Conservation (phyloP, 495 filamentous ascomycete species). For the Lasiosphaeriaceae sp. region DNA sequence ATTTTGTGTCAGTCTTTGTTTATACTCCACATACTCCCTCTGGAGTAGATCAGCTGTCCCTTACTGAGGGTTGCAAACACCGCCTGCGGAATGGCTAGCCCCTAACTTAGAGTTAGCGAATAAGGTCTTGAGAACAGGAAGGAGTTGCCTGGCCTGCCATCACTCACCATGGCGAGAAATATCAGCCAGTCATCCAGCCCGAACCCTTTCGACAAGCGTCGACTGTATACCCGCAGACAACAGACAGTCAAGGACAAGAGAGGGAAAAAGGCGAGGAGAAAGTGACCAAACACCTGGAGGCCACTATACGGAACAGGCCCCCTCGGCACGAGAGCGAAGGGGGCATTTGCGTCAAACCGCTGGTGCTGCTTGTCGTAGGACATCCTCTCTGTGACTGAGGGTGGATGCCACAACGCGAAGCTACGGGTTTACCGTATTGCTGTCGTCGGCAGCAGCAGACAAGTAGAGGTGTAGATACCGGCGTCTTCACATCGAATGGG, state of each 20-base stretch:
- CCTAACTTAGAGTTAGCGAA: constrained; percentile 9
- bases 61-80: constrained; percentile 33
- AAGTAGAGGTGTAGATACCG: not conserved
- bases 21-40: not conserved
- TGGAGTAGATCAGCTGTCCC: not conserved
- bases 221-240: constrained; percentile 37
- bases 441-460: not conserved
- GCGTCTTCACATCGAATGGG: not conserved
- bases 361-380: not conserved
- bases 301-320: constrained; percentile 19
- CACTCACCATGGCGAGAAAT: constrained; percentile 32
- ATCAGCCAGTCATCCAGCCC: constrained; percentile 40
- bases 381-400: not conserved
- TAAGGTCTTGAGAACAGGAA: too few relatives aligned
- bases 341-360: not conserved
- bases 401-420: not conserved
- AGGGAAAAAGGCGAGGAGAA: constrained; percentile 37
- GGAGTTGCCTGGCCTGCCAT: not conserved
- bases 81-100: constrained; percentile 30
- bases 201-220: constrained; percentile 25
- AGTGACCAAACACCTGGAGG: constrained; percentile 37
- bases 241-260: constrained; percentile 34
- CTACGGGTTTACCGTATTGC: not conserved
- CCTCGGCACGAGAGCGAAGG: constrained; percentile 6
- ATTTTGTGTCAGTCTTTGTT: not conserved